Evolutionary conservation across 495 filamentous ascomycete genomes (phyloP).

Genomic region (Aspergillus mulundensis): DNA sequence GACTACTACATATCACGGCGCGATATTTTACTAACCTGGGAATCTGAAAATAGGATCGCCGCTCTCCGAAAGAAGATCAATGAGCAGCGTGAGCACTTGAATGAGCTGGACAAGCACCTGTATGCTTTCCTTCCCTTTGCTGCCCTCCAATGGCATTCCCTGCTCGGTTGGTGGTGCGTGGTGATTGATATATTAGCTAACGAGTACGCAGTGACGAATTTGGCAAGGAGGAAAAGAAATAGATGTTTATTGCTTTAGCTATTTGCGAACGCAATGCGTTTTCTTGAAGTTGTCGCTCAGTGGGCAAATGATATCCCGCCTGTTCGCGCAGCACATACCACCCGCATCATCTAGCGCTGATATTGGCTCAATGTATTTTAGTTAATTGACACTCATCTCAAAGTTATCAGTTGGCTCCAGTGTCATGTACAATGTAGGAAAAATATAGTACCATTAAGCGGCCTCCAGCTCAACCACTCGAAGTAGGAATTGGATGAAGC

Average conservation of each 20-base stretch:
- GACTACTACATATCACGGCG: neutral
- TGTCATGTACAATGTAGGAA: neutral
- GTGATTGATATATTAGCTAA: neutral
- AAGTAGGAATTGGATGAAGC: too few relatives aligned
- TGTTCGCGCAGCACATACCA: slow-evolving; percentile 4
- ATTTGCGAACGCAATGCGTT: neutral
- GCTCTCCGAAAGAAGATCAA: slow-evolving; percentile 70
- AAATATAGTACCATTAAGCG: slow-evolving; percentile 12
- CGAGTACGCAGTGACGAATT: slow-evolving; percentile 56
- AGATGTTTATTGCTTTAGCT: slow-evolving; percentile 38
- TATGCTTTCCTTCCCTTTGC: slow-evolving; percentile 37
- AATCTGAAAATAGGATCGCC: slow-evolving; percentile 50
- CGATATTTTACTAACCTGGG: neutral
- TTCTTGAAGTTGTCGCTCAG: neutral
- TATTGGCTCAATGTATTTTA: slow-evolving; percentile 14
- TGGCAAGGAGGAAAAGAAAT: slow-evolving; percentile 71
- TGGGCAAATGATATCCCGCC: neutral
- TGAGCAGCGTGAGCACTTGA: slow-evolving; percentile 74
- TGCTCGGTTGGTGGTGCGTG: too few relatives aligned
- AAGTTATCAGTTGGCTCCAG: neutral
- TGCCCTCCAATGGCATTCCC: neutral
- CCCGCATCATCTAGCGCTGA: slow-evolving; percentile 6
- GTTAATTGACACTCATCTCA: slow-evolving; percentile 8
- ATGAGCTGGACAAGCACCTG: slow-evolving; percentile 83
- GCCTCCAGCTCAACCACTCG: neutral